These are phyloP conservation scores for Daedaleopsis nitida DNA, from an alignment of 768 basidiomycete species.

Conservation along the genomic window DNA sequence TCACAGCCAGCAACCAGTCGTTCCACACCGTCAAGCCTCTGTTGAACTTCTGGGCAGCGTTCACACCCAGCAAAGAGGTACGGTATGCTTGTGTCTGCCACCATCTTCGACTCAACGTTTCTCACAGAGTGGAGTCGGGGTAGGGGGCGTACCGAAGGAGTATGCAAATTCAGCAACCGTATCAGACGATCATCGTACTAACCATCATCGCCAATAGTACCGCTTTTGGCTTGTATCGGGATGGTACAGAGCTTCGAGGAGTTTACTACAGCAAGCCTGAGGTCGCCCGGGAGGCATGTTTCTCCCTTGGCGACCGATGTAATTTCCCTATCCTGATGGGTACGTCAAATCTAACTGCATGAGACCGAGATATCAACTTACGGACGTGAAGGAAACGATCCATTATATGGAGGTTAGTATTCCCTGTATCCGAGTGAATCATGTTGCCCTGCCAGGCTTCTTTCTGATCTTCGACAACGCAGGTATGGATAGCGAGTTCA, in stretches of 20 bases:
- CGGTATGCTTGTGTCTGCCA: not conserved
- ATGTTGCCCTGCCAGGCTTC: not conserved
- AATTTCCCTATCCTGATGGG: slow-evolving; percentile 79
- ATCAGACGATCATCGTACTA: not conserved
- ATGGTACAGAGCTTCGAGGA: slow-evolving; percentile 75
- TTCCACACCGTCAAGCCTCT: slow-evolving; percentile 76
- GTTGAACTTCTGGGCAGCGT: slow-evolving; percentile 82
- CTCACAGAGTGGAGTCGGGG: slow-evolving; percentile 71
- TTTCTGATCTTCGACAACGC: too few relatives aligned
- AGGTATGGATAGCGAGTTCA: slow-evolving; percentile 80
- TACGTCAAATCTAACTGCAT: slow-evolving; percentile 26
- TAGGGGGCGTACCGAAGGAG: slow-evolving; percentile 70
- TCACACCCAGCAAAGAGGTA: slow-evolving; percentile 74
- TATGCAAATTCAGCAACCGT: slow-evolving; percentile 32
- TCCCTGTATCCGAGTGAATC: not conserved
- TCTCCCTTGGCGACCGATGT: slow-evolving; percentile 61
- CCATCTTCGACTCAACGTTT: too few relatives aligned
- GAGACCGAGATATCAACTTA: not conserved
- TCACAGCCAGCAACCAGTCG: slow-evolving; percentile 67
- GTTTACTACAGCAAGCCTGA: slow-evolving; percentile 71
- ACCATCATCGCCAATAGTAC: slow-evolving; percentile 47
- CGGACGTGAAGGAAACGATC: slow-evolving; percentile 70
- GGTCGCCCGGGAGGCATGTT: slow-evolving; percentile 69
- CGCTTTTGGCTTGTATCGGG: slow-evolving; percentile 72
- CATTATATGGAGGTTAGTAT: slow-evolving; percentile 69